These are phyloP conservation scores for Acacia pycnantha DNA, from an alignment of 331 rosid species.

Conservation along the genomic window DNA sequence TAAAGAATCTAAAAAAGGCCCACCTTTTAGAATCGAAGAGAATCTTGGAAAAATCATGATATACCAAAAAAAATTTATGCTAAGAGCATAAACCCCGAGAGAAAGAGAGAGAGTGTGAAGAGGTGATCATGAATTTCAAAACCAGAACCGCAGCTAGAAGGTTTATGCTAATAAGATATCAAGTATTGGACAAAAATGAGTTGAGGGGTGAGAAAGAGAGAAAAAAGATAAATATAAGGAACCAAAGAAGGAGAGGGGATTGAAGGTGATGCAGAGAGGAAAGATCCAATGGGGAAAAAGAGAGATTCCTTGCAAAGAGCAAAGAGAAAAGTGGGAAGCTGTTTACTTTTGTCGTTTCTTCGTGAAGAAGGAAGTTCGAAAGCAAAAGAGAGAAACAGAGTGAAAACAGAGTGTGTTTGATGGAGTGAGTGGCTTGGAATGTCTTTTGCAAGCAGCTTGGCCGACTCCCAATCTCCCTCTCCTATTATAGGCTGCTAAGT, in stretches of 20 bases:
- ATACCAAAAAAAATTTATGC: constrained; percentile 36
- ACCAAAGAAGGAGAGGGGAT: constrained; percentile 22
- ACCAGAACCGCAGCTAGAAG: constrained; percentile 7
- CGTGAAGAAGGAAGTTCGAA: constrained; percentile 50
- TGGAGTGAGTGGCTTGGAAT: constrained; percentile 5
- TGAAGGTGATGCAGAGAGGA: constrained; percentile 31
- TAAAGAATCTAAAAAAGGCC: constrained; percentile 59
- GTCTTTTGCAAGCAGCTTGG: constrained; percentile 4
- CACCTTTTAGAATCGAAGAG: constrained; percentile 76
- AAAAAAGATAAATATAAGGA: constrained; percentile 26
- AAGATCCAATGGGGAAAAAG: constrained; percentile 48
- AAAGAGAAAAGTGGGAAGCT: constrained; percentile 39
- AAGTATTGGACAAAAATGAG: neutral
- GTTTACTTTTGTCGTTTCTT: constrained; percentile 56
- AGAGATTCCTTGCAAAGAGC: constrained; percentile 40
- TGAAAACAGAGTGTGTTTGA: neutral
- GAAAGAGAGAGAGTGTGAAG: neutral
- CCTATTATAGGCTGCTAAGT: neutral
- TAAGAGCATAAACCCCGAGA: constrained; percentile 17
- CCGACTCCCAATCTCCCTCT: constrained; percentile 15
- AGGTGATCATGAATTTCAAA: constrained; percentile 19
- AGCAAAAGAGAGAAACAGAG: constrained; percentile 20
- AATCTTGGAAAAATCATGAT: constrained; percentile 49
- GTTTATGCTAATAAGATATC: neutral
- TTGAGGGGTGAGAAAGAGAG: constrained; percentile 3